These are phyloP conservation scores for Coemansia sp. DNA, from an alignment of 192 early-diverging fungal species.

Conservation along the genomic window DNA sequence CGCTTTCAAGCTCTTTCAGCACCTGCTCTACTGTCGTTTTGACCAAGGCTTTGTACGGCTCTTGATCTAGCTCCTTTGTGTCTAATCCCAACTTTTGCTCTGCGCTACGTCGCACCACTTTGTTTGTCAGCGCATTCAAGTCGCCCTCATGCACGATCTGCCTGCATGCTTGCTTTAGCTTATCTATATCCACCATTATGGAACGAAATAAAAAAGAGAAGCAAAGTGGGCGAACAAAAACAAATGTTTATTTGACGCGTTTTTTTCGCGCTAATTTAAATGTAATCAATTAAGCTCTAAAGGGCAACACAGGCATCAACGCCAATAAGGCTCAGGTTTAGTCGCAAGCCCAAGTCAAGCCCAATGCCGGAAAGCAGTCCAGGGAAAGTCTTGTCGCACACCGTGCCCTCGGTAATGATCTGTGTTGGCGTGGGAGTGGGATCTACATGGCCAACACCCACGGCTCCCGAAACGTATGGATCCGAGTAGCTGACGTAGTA, in stretches of 20 bases:
- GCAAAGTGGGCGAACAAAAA: conserved; percentile 2
- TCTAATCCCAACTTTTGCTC: conserved; percentile 31
- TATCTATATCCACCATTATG: conserved; percentile 16
- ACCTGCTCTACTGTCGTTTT: conserved; percentile 18
- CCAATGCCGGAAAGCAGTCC: conserved; percentile 37
- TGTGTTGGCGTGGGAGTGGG: conserved; percentile 21
- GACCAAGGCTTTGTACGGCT: conserved; percentile 30
- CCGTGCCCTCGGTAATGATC: conserved; percentile 5
- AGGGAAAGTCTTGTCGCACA: conserved; percentile 32
- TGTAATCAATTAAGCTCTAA: conserved; percentile 3
- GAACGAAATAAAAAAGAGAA: conserved; percentile 1
- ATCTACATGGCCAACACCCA: conserved; percentile 27
- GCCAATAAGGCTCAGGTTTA: conserved; percentile 21
- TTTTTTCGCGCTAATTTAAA: background rate
- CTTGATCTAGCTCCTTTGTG: conserved; percentile 21
- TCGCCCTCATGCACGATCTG: conserved; percentile 35
- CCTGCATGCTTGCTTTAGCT: conserved; percentile 18
- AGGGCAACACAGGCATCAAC: conserved; percentile 43
- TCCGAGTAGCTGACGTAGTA: conserved; percentile 51
- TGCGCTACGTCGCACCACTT: conserved; percentile 25
- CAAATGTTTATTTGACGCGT: background rate
- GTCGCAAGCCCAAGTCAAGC: conserved; percentile 19
- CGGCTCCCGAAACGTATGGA: conserved; percentile 36
- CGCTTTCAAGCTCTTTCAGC: conserved; percentile 8
- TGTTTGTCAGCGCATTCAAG: conserved; percentile 31